phyloP scores from a whole-genome alignment of 352 stramenopile species.

The Globisporangium mamillatum region DNA sequence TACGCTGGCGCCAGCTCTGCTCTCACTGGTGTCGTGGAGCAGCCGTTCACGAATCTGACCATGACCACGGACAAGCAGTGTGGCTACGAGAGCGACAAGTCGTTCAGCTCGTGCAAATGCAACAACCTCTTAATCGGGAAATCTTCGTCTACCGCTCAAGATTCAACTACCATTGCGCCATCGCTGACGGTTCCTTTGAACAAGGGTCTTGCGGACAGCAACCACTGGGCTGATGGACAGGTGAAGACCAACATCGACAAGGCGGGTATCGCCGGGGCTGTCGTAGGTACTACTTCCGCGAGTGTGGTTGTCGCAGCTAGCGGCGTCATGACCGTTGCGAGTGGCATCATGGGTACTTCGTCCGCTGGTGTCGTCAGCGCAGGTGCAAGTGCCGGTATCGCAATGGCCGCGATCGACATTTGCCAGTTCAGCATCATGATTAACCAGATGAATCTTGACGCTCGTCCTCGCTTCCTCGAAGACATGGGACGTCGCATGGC shows the following conservation, averaged over 20 bases:
- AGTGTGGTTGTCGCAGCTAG: conserved; percentile 58
- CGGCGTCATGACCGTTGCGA: conserved; percentile 62
- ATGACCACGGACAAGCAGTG: conserved; percentile 54
- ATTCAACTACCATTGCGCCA: conserved; percentile 12
- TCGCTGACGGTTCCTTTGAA: conserved; percentile 40
- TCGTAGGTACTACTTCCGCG: conserved; percentile 54
- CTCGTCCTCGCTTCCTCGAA: conserved; percentile 64
- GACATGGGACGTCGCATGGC: conserved; percentile 77
- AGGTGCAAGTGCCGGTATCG: conserved; percentile 60
- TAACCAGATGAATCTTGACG: conserved; percentile 83
- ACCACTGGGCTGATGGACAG: conserved; percentile 66
- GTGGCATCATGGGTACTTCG: conserved; percentile 49
- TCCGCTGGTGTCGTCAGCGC: conserved; percentile 60
- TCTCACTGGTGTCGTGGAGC: conserved; percentile 28
- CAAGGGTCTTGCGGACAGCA: conserved; percentile 57
- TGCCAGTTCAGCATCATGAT: conserved; percentile 85
- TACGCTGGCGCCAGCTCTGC: conserved; percentile 35
- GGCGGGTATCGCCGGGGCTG: conserved; percentile 48
- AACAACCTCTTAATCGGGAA: conserved; percentile 33
- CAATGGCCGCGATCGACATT: conserved; percentile 67
- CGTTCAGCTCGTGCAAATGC: conserved; percentile 61
- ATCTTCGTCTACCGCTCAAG: conserved; percentile 19
- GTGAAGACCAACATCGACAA: conserved; percentile 68
- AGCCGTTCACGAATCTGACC: conserved; percentile 53
- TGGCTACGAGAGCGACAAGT: conserved; percentile 51